These are phyloP conservation scores for Daldinia bambusicola DNA, from an alignment of 495 filamentous ascomycete species.

Conservation along the genomic window DNA sequence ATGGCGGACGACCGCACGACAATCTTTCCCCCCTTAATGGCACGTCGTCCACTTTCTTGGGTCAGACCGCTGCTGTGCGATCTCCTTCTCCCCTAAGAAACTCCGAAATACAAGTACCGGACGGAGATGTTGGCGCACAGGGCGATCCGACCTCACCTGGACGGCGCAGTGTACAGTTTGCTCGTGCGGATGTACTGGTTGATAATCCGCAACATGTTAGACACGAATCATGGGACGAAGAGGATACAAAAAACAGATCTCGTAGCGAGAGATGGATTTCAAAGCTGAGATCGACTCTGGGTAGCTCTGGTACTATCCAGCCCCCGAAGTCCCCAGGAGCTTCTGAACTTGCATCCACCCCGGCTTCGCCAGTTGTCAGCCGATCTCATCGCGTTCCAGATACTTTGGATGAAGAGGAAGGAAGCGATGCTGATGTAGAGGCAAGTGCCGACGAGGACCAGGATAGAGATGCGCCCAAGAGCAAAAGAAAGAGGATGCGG, in stretches of 20 bases:
- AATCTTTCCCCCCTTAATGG: conserved; percentile 39
- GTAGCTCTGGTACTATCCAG: conserved; percentile 53
- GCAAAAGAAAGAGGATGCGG: conserved; percentile 66
- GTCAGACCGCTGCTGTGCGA: conserved; percentile 28
- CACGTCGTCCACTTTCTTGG: conserved; percentile 18
- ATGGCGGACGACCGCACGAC: conserved; percentile 54
- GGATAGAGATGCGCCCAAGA: conserved; percentile 56
- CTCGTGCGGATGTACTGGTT: conserved; percentile 58
- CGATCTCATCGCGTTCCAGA: conserved; percentile 54
- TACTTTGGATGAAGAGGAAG: conserved; percentile 66
- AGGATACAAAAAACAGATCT: conserved; percentile 65
- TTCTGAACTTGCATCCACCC: conserved; percentile 49
- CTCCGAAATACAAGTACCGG: conserved; percentile 9
- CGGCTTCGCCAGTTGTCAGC: conserved; percentile 58
- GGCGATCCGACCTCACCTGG: conserved; percentile 50
- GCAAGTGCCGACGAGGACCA: conserved; percentile 69
- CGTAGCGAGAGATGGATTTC: conserved; percentile 72
- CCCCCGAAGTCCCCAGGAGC: conserved; percentile 55
- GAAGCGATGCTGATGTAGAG: conserved; percentile 80
- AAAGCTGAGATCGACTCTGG: conserved; percentile 70
- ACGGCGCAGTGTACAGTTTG: conserved; percentile 73
- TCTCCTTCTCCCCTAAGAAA: conserved; percentile 36
- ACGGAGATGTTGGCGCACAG: conserved; percentile 31
- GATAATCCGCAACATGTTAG: conserved; percentile 61
- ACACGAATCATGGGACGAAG: conserved; percentile 66